Evolutionary conservation across 441 rosid genomes (phyloP), one percentile per base, ranked within the genome.

Genomic region (Gossypium gossypioides): DNA sequence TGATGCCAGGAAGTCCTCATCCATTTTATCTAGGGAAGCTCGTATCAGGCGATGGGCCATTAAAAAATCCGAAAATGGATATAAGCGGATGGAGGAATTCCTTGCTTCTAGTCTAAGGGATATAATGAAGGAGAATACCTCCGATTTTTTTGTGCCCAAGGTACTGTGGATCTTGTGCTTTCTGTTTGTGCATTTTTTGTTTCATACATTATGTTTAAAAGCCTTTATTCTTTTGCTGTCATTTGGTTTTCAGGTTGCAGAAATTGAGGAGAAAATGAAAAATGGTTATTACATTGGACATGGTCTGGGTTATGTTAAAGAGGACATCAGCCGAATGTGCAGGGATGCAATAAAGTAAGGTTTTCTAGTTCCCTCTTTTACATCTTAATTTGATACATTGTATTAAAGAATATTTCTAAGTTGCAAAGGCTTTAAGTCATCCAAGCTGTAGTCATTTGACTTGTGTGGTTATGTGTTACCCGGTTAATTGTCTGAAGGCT

Each of bases 321-420:
- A 91, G 76, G 99, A 96, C 82, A 93, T 96, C 80, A 83, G 97
- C 82, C 89, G 95, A 76, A 93, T 96, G 93, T 93, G 99, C 87
- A 87, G 95, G 84, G 98, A 96, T 84, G 99, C 99, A 57, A 90
- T 93, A 66, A 96, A 93, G 99, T 93, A 89, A 82, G 90, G 25
- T 70, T 68, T 63, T 32, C 48, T 69, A 21, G 66, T 69, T 46
- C 32, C 56, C 34, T 25, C 64, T 68, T 78, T 61, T 69, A 51
- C 22, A n/a, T 57, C 34, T 71, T 64, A 27, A 12, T 72, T 22
- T 60, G 68, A 19, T 71, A 48, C 51, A 12, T 48, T 74, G 44
- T 19, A 3, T 44, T 25, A 18, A 60, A 55, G 60, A 48, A 69
- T 52, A 51, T 72, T 59, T 29, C 1, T 9, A 37, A 25, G 25